These are phyloP conservation scores for Colletotrichum paranaense DNA, from an alignment of 2,329 filamentous ascomycete genomes.

Conservation along the genomic window DNA sequence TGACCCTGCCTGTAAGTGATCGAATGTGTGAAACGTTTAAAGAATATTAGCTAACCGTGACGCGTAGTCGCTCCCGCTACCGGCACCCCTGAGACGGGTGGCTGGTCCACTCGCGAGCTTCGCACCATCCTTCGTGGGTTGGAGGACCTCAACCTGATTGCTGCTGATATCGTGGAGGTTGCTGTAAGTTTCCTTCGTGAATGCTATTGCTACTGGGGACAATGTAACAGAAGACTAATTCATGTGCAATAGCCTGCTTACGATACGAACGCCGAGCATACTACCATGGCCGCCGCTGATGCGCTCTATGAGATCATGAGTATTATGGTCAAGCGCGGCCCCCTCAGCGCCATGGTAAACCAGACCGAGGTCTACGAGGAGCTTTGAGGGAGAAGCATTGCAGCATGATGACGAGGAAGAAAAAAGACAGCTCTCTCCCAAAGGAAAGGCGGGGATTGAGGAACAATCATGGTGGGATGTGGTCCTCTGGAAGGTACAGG, in stretches of 20 bases:
- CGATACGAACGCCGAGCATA: slow-evolving; percentile 78
- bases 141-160: slow-evolving; percentile 76
- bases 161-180: slow-evolving; percentile 79
- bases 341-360: slow-evolving; percentile 58
- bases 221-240: neutral
- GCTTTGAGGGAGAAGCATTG: neutral
- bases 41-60: slow-evolving; percentile 20
- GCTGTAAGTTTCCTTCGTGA: slow-evolving; percentile 53
- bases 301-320: slow-evolving; percentile 83
- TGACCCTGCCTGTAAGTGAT: slow-evolving; percentile 74
- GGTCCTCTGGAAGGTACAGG: neutral
- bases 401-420: neutral
- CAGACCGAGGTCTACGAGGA: slow-evolving; percentile 29
- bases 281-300: slow-evolving; percentile 79
- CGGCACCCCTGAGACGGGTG: slow-evolving; percentile 80
- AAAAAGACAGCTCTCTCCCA: neutral
- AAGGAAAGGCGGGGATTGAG: too few species aligned
- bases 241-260: slow-evolving; percentile 64
- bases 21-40: neutral
- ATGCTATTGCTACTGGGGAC: neutral
- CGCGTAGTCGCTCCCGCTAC: slow-evolving; percentile 74
- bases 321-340: slow-evolving; percentile 84
- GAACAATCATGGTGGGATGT: neutral
- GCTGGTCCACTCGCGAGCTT: slow-evolving; percentile 80
- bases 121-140: slow-evolving; percentile 77